These are phyloP conservation scores for Metschnikowia chrysomelidarum DNA, from an alignment of 805 yeast species.

Conservation along the genomic window DNA sequence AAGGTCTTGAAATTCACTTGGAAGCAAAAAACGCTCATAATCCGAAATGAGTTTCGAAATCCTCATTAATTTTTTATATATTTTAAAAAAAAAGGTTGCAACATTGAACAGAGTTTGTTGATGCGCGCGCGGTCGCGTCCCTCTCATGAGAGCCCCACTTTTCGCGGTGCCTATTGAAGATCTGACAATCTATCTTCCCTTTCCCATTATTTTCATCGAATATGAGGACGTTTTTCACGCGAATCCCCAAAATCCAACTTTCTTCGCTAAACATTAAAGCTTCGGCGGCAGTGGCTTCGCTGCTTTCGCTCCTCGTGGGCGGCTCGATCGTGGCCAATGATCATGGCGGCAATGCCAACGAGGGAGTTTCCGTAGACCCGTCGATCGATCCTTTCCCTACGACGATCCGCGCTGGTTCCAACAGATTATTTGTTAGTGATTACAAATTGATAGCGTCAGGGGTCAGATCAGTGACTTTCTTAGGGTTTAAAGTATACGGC, in stretches of 20 bases:
- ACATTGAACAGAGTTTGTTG: too few relatives aligned
- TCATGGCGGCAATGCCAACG: conserved; percentile 19
- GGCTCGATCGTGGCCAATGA: conserved; percentile 21
- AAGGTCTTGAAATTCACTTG: too few relatives aligned
- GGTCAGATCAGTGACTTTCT: conserved; percentile 76
- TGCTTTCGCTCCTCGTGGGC: conserved; percentile 17
- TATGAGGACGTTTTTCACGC: conserved; percentile 5
- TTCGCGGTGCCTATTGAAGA: too few relatives aligned
- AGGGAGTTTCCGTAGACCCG: conserved; percentile 45
- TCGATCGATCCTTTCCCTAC: conserved; percentile 50
- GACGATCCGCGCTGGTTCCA: conserved; percentile 6
- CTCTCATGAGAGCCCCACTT: too few relatives aligned
- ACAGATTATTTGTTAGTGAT: conserved; percentile 25
- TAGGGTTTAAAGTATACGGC: conserved; percentile 82
- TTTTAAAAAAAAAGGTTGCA: too few relatives aligned
- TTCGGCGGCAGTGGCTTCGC: conserved; percentile 7
- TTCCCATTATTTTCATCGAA: too few relatives aligned
- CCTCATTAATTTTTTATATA: too few relatives aligned
- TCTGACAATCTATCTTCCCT: too few relatives aligned
- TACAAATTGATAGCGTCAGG: conserved; percentile 76
- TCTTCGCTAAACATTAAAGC: conserved; percentile 1
- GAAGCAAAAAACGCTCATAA: too few relatives aligned
- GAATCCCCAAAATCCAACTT: neutral
- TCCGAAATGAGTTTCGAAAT: too few relatives aligned
- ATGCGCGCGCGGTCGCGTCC: too few relatives aligned